Conservation (phyloP, 2,329 filamentous ascomycete species). For the Xylariaceae sp. region DNA sequence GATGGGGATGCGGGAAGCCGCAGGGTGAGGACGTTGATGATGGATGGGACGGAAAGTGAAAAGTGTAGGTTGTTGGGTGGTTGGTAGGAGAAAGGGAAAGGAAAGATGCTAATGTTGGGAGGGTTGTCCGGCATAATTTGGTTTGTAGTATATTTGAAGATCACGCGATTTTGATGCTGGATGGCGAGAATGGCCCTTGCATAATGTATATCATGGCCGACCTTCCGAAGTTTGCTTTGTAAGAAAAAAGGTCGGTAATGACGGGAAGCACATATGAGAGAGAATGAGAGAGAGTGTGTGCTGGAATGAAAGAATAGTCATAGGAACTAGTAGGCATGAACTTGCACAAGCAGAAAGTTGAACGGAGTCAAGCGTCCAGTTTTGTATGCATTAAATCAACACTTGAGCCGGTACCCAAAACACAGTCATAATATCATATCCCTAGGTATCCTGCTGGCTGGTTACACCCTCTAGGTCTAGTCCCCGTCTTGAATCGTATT, state of each 20-base stretch:
- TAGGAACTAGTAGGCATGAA: not conserved
- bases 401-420: not conserved
- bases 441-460: not conserved
- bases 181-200: constrained; percentile 26
- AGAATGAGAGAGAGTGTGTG: not conserved
- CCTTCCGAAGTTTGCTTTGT: not conserved
- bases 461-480: constrained; percentile 19
- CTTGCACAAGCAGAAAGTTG: not conserved
- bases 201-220: not conserved
- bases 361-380: not conserved
- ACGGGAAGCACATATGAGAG: not conserved
- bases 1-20: not conserved
- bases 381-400: constrained; percentile 10
- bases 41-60: constrained; percentile 23
- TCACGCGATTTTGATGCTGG: constrained; percentile 25
- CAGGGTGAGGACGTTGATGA: not conserved
- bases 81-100: constrained; percentile 32
- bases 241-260: too few species aligned
- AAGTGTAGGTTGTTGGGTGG: constrained; percentile 37
- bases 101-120: constrained; percentile 6
- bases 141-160: constrained; percentile 21
- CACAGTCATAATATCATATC: constrained; percentile 14
- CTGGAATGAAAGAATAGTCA: not conserved
- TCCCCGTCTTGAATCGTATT: constrained; percentile 9
- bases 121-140: constrained; percentile 4